Evolutionary conservation across 1,284 basidiomycete genomes (phyloP), one percentile per base, ranked within the genome.

Genomic region (Ustilago loliicola): DNA sequence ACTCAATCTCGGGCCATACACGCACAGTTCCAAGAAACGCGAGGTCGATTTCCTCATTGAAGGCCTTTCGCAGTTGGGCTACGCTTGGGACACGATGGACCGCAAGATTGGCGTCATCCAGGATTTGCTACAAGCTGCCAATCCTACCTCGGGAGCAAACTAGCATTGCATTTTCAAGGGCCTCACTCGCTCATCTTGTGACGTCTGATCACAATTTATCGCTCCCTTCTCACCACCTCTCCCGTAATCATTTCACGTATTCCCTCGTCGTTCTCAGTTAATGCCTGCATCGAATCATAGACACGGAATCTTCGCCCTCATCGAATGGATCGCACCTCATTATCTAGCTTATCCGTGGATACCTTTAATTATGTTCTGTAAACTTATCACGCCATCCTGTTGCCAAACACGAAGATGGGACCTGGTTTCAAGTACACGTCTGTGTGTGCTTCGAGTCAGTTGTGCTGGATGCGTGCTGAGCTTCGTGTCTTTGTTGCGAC

Each of bases 31-130:
- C 29, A 85, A 84, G 66, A 58, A 57, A 54, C 30, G 47, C n/a
- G 84, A 85, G 69, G 80, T 85, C 21, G 75, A 75, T 9, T 62
- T 70, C 19, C 70, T 80, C 45, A 62, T 84, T 42, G 73, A 84
- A 63, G 84, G 71, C 10, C 64, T 85, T 17, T 75, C 77, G 11
- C 83, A 85, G 62, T 57, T 85, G 6, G 84, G 83, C 10, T 85
- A 79, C 27, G 83, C 84, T 2, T 84, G 75, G 72, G 65, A 83
- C 11, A 75, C 74, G 21, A 67, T 85, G 66, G 83, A 80, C 17
- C 52, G 65, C 15, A 80, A 85, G 47, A 82, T 85, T 27, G 65
- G 72, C 7, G 72, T 75, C 29, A 72, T 85, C n/a, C 68, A 79
- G 47, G 78, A 77, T 29, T n/a, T 81, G 32, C 48, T 83, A 17